Conservation (phyloP, 768 basidiomycete genomes). For the Kwoniella newhampshirensis region DNA sequence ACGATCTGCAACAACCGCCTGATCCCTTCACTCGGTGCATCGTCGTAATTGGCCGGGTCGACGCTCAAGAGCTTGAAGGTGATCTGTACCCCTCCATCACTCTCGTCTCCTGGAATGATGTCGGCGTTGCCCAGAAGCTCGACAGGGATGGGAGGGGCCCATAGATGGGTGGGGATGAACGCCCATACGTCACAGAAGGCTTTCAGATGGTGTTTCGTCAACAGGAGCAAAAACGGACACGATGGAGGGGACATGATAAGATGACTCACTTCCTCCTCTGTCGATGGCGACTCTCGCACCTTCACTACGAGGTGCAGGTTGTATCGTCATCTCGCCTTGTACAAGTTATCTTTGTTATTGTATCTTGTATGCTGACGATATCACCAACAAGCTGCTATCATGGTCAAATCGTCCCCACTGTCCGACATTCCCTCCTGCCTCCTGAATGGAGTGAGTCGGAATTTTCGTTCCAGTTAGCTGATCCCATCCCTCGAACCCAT, state of each 20-base stretch:
- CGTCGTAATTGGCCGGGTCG: conserved; percentile 72
- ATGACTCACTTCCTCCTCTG: conserved; percentile 60
- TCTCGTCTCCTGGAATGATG: conserved; percentile 22
- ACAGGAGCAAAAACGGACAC: background rate
- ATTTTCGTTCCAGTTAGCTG: no score
- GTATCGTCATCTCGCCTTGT: no score
- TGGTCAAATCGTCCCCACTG: no score
- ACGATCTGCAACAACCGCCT: conserved; percentile 40
- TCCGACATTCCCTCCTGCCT: no score
- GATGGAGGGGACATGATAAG: background rate
- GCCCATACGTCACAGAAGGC: conserved; percentile 41
- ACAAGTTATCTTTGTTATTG: background rate
- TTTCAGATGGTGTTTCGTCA: background rate
- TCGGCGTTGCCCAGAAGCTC: conserved; percentile 34
- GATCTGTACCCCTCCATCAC: conserved; percentile 23
- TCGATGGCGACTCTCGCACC: conserved; percentile 37
- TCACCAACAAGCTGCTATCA: no score
- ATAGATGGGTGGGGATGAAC: conserved; percentile 60
- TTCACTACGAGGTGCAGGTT: conserved; percentile 1
- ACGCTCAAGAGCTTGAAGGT: conserved; percentile 67
- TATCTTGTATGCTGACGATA: no score
- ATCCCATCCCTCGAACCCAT: no score
- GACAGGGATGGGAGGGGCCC: conserved; percentile 9
- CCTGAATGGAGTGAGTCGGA: no score
- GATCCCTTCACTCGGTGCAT: conserved; percentile 71